Conservation (phyloP, 768 basidiomycete genomes). For the Russula sp. region DNA sequence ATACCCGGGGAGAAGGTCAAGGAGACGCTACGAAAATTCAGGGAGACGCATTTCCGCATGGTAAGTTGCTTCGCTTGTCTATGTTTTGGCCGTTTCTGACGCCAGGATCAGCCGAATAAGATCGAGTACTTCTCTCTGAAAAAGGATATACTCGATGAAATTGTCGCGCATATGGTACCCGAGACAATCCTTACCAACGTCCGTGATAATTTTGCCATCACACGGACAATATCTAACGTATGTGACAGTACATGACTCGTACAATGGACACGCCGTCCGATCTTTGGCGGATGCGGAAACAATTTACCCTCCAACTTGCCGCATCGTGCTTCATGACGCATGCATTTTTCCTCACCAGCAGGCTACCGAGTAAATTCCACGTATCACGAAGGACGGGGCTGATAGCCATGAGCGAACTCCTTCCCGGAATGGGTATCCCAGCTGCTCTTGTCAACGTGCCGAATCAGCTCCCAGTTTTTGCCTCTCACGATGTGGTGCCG, state of each 20-base stretch:
- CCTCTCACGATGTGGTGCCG: conserved; percentile 83
- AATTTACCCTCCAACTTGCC: conserved; percentile 89
- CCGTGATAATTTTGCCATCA: conserved; percentile 30
- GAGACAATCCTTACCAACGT: conserved; percentile 85
- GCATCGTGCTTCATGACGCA: conserved; percentile 91
- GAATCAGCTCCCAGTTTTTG: conserved; percentile 57
- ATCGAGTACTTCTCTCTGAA: conserved; percentile 66
- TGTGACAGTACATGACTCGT: conserved; percentile 77
- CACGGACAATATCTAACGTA: conserved; percentile 14
- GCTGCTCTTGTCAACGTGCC: conserved; percentile 32
- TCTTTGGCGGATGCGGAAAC: conserved; percentile 96
- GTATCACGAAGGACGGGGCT: conserved; percentile 86
- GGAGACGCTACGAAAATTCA: conserved; percentile 59
- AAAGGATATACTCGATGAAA: conserved; percentile 87
- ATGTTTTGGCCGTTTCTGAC: background rate
- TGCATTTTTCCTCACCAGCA: conserved; percentile 76
- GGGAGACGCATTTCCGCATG: conserved; percentile 43
- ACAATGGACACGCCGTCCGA: conserved; percentile 82
- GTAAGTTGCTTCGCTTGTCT: conserved; percentile 35
- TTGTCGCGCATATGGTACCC: conserved; percentile 82
- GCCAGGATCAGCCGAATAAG: conserved; percentile 49
- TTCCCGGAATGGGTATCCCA: conserved; percentile 58
- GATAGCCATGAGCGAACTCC: conserved; percentile 88
- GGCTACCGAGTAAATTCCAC: conserved; percentile 81
- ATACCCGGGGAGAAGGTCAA: conserved; percentile 83